Evolutionary conservation across 805 yeast genomes (phyloP).

Genomic region (Teunomyces barrocoloradensis): DNA sequence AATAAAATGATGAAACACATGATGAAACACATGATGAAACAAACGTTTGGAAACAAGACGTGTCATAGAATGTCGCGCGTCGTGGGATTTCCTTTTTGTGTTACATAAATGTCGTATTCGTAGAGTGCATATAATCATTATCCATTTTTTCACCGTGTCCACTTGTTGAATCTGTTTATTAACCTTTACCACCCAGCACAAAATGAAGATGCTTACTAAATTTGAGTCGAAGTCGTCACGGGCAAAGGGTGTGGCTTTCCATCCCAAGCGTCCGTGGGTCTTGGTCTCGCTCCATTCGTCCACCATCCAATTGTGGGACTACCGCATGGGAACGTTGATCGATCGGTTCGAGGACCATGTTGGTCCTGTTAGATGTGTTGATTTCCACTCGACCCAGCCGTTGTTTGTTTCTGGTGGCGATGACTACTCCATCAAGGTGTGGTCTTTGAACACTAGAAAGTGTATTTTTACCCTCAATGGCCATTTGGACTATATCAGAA

Average conservation of each 20-base stretch:
- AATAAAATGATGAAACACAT: background rate
- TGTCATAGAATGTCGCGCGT: background rate
- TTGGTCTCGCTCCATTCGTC: constrained; percentile 92
- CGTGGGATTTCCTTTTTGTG: background rate
- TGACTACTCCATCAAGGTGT: constrained; percentile 90
- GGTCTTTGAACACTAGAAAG: constrained; percentile 91
- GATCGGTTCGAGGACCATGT: constrained; percentile 97
- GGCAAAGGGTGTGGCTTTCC: constrained; percentile 97
- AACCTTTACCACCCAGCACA: constrained; percentile 5
- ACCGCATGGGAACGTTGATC: constrained; percentile 96
- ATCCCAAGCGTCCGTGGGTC: constrained; percentile 95
- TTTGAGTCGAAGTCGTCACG: constrained; percentile 97
- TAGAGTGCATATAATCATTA: background rate
- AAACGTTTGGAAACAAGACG: background rate
- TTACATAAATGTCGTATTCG: background rate
- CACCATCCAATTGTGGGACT: constrained; percentile 99
- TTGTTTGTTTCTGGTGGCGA: constrained; percentile 97
- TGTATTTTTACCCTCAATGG: constrained; percentile 90
- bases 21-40: background rate
- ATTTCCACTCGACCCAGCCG: constrained; percentile 98
- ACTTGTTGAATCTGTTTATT: constrained; percentile 1
- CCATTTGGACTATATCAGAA: constrained; percentile 92
- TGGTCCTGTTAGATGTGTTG: constrained; percentile 95
- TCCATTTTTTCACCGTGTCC: constrained; percentile 3
- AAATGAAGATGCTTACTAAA: constrained; percentile 43